A percentile compares a stretch with the other conserved stretches of the same genome.
Conservation (phyloP, 129 eudicot species). For the Flaveria trinervia region DNA sequence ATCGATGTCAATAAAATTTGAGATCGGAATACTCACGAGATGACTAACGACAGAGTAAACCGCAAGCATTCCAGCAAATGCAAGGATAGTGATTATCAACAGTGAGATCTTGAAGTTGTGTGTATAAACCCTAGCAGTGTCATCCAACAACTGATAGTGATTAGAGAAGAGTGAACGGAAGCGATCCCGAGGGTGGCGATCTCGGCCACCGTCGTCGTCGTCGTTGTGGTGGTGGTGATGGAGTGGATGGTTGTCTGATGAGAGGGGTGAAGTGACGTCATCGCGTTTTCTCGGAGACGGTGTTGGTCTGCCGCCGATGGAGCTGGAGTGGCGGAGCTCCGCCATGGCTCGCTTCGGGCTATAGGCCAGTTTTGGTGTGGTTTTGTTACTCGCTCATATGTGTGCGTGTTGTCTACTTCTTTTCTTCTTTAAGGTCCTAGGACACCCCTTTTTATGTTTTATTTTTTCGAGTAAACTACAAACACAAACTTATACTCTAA, state of each 20-base stretch:
- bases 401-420: conserved; percentile 38
- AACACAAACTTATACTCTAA: neutral
- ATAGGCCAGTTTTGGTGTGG: conserved; percentile 55
- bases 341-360: conserved; percentile 92
- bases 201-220: conserved; percentile 56
- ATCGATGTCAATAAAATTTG: conserved; percentile 7
- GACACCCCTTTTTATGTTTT: too few species aligned
- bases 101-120: conserved; percentile 56
- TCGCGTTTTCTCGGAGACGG: conserved; percentile 62
- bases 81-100: conserved; percentile 43
- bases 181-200: conserved; percentile 61
- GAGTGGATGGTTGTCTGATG: conserved; percentile 38
- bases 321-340: conserved; percentile 97
- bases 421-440: too few species aligned
- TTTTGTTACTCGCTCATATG: conserved; percentile 29
- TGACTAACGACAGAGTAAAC: conserved; percentile 60
- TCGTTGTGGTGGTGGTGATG: neutral
- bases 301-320: conserved; percentile 66
- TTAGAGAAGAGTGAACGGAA: conserved; percentile 45
- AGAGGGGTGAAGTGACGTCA: conserved; percentile 58
- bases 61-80: conserved; percentile 52
- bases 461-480: neutral
- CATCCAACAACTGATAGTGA: conserved; percentile 50
- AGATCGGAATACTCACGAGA: conserved; percentile 47
- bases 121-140: conserved; percentile 46